A percentile compares a stretch with the other conserved stretches of the same genome.
phyloP scores from a whole-genome alignment of 1,284 basidiomycete genomes.

The Ustilago lituana region DNA sequence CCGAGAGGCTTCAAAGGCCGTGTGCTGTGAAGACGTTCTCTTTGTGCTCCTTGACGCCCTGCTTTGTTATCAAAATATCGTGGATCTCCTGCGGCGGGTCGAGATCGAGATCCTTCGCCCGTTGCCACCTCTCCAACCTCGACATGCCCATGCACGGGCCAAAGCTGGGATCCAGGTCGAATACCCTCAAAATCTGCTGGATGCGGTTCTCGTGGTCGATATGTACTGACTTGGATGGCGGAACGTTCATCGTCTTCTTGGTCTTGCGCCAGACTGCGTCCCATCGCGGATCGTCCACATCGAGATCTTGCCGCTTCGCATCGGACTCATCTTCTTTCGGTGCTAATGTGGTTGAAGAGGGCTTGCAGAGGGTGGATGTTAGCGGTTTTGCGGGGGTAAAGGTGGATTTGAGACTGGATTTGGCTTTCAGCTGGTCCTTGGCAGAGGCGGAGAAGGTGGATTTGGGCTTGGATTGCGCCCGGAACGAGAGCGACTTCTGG shows the following conservation, averaged over 20 bases:
- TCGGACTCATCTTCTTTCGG: conserved; percentile 15
- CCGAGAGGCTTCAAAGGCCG: conserved; percentile 13
- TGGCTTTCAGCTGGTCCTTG: conserved; percentile 33
- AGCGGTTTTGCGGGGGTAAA: conserved; percentile 13
- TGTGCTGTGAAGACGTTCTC: conserved; percentile 42
- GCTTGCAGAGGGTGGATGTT: conserved; percentile 14
- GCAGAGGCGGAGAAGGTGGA: conserved; percentile 33
- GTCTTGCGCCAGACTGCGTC: conserved; percentile 55
- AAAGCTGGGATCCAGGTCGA: conserved; percentile 70
- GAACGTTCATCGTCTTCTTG: conserved; percentile 40
- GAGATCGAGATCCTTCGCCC: conserved; percentile 81
- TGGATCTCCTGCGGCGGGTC: conserved; percentile 82
- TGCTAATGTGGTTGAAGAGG: conserved; percentile 7
- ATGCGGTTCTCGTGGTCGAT: conserved; percentile 57
- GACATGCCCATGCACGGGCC: conserved; percentile 86
- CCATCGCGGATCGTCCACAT: conserved; percentile 49
- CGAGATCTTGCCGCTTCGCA: conserved; percentile 29
- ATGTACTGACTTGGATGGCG: conserved; percentile 51
- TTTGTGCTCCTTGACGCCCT: conserved; percentile 46
- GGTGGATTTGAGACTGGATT: conserved; percentile 16
- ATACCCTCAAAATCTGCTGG: conserved; percentile 62
- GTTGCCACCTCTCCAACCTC: conserved; percentile 85
- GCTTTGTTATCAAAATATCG: conserved; percentile 59
- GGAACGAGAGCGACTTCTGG: conserved; percentile 36
- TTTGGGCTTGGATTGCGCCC: conserved; percentile 44